Evolutionary conservation across 768 basidiomycete species (phyloP).

Genomic region (Amylocystis lapponica): DNA sequence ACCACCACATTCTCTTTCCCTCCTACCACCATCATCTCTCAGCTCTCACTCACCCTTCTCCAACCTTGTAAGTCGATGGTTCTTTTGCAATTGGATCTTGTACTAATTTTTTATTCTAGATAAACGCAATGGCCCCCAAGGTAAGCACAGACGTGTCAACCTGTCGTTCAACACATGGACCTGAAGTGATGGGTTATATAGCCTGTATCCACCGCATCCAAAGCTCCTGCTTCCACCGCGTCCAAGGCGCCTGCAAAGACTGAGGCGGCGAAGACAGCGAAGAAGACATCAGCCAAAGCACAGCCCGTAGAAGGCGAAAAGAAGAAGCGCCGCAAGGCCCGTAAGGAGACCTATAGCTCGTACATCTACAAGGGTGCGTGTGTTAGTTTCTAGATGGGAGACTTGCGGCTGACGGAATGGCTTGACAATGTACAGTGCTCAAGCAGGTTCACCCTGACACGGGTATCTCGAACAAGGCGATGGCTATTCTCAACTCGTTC

Average conservation of each 20-base stretch:
- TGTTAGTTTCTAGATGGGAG: not conserved
- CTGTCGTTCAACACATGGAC: not conserved
- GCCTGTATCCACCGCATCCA: slow-evolving; percentile 50
- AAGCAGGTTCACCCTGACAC: slow-evolving; percentile 93
- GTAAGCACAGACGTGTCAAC: slow-evolving; percentile 9
- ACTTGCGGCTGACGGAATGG: not conserved
- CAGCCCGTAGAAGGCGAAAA: slow-evolving; percentile 56
- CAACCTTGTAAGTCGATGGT: not conserved
- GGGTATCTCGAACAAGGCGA: slow-evolving; percentile 88
- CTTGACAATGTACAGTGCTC: slow-evolving; percentile 43
- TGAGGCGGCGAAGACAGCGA: slow-evolving; percentile 38
- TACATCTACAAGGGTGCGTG: slow-evolving; percentile 76
- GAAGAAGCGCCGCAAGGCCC: slow-evolving; percentile 76
- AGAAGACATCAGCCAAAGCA: slow-evolving; percentile 55
- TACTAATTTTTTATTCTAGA: slow-evolving; percentile 5
- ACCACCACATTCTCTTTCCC: slow-evolving; percentile 12
- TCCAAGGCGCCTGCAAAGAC: slow-evolving; percentile 34
- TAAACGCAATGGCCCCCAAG: slow-evolving; percentile 24
- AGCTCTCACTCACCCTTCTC: slow-evolving; percentile 4
- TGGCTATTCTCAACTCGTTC: slow-evolving; percentile 80
- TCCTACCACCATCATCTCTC: slow-evolving; percentile 11
- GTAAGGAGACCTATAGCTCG: slow-evolving; percentile 80
- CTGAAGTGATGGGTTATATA: slow-evolving; percentile 7
- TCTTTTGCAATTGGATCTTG: not conserved
- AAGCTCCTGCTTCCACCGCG: slow-evolving; percentile 46